A percentile compares a stretch with the other conserved stretches of the same genome.
phyloP scores from a whole-genome alignment of 805 yeast genomes.

The Kluyveromyces lactis region DNA sequence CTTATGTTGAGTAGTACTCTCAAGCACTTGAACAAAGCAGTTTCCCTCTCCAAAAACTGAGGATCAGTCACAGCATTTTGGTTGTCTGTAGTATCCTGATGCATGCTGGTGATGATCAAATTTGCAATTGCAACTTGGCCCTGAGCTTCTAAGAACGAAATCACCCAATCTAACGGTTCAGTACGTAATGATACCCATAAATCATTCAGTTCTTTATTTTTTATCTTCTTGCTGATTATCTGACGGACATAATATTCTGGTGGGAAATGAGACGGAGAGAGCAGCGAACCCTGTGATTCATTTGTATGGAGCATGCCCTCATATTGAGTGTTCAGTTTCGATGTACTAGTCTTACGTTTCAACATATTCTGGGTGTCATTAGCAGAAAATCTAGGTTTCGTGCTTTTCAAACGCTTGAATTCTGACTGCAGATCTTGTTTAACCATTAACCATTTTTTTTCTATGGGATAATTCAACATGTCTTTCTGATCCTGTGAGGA shows the following conservation, averaged over 20 bases:
- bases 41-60: slow-evolving; percentile 58
- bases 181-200: slow-evolving; percentile 89
- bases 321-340: slow-evolving; percentile 4
- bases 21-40: slow-evolving; percentile 66
- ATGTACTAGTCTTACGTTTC: slow-evolving; percentile 3
- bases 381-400: slow-evolving; percentile 13
- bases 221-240: slow-evolving; percentile 60
- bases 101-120: slow-evolving; percentile 44
- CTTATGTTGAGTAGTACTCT: slow-evolving; percentile 61
- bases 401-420: slow-evolving; percentile 43
- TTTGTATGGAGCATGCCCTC: slow-evolving; percentile 6
- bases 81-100: slow-evolving; percentile 20
- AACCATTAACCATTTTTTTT: slow-evolving; percentile 86
- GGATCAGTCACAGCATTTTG: slow-evolving; percentile 27
- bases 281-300: slow-evolving; percentile 18
- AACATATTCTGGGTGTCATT: not conserved
- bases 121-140: slow-evolving; percentile 75
- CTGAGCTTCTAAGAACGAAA: slow-evolving; percentile 63
- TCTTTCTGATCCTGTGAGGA: slow-evolving; percentile 70
- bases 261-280: slow-evolving; percentile 31
- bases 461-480: slow-evolving; percentile 63
- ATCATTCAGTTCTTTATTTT: slow-evolving; percentile 64
- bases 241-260: slow-evolving; percentile 74
- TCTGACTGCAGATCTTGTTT: slow-evolving; percentile 81
- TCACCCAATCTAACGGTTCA: slow-evolving; percentile 80